Conservation (phyloP, 768 basidiomycete genomes). For the Rhizopogon roseolus region DNA sequence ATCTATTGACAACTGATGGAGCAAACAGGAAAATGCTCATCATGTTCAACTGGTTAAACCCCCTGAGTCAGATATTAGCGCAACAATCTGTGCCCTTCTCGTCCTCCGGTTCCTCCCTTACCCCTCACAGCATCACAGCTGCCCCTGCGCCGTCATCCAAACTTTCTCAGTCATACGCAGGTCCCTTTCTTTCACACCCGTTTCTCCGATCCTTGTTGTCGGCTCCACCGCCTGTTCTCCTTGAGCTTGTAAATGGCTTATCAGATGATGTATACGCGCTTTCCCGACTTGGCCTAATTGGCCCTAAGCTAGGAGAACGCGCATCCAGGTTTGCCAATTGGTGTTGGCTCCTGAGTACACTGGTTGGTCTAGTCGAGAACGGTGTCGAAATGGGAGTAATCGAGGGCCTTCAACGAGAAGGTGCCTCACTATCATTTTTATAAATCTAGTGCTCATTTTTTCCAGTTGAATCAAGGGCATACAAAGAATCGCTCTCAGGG, state of each 20-base stretch:
- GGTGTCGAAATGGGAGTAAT: conserved; percentile 74
- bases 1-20: conserved; percentile 1
- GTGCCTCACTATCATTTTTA: conserved; percentile 25
- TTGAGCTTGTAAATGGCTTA: conserved; percentile 70
- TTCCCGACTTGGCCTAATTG: conserved; percentile 64
- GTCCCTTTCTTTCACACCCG: conserved; percentile 40
- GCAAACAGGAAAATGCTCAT: conserved; percentile 66
- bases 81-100: conserved; percentile 67
- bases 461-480: conserved; percentile 68
- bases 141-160: conserved; percentile 5
- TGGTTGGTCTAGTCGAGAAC: conserved; percentile 81
- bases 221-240: conserved; percentile 76
- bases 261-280: conserved; percentile 82
- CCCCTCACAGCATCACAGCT: conserved; percentile 16
- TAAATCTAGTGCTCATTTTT: background rate
- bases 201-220: conserved; percentile 73
- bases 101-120: conserved; percentile 23
- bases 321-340: conserved; percentile 77
- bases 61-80: conserved; percentile 64
- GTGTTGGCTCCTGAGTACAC: conserved; percentile 81
- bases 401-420: conserved; percentile 55
- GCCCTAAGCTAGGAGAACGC: conserved; percentile 57
- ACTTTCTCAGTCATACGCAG: conserved; percentile 5
- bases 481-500: conserved; percentile 66
- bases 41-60: conserved; percentile 81